phyloP scores from a whole-genome alignment of 1,139 yeast species.

The Candida sanyaensis region DNA sequence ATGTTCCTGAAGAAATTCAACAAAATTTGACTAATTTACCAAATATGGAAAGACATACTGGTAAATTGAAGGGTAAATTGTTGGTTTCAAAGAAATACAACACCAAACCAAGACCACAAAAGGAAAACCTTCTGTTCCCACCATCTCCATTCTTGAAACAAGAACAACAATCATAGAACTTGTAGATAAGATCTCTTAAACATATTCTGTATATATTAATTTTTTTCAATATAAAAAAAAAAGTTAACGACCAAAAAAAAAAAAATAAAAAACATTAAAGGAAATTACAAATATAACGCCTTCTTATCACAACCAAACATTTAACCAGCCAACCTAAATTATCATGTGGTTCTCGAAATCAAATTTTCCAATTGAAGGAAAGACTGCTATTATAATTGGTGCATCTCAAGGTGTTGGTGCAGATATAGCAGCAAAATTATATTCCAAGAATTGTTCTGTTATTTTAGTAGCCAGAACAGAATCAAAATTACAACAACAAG shows the following conservation, averaged over 20 bases:
- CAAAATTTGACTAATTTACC: slow-evolving; percentile 39
- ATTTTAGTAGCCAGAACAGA: slow-evolving; percentile 77
- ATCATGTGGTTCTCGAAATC: slow-evolving; percentile 29
- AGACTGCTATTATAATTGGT: slow-evolving; percentile 81
- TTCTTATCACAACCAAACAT: neutral
- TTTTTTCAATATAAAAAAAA: neutral
- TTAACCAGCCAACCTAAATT: neutral
- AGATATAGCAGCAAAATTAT: slow-evolving; percentile 66
- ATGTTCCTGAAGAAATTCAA: slow-evolving; percentile 24
- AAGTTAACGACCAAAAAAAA: neutral
- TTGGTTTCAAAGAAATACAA: slow-evolving; percentile 38
- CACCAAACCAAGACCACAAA: slow-evolving; percentile 32
- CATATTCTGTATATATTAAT: slow-evolving; percentile 3
- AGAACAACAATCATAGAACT: slow-evolving; percentile 1
- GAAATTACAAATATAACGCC: too few species aligned
- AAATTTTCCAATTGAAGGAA: slow-evolving; percentile 40
- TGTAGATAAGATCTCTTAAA: neutral
- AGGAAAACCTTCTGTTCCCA: slow-evolving; percentile 27
- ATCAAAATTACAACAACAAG: slow-evolving; percentile 52
- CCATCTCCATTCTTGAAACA: slow-evolving; percentile 35
- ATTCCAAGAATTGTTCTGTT: slow-evolving; percentile 60
- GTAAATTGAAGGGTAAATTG: slow-evolving; percentile 25
- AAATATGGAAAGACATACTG: slow-evolving; percentile 29
- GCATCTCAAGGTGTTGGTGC: slow-evolving; percentile 96
- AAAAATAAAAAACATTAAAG: neutral